Base-by-base conservation (phyloP, 192 early-diverging fungal genomes). In the Umbelopsis ramanniana region DNA sequence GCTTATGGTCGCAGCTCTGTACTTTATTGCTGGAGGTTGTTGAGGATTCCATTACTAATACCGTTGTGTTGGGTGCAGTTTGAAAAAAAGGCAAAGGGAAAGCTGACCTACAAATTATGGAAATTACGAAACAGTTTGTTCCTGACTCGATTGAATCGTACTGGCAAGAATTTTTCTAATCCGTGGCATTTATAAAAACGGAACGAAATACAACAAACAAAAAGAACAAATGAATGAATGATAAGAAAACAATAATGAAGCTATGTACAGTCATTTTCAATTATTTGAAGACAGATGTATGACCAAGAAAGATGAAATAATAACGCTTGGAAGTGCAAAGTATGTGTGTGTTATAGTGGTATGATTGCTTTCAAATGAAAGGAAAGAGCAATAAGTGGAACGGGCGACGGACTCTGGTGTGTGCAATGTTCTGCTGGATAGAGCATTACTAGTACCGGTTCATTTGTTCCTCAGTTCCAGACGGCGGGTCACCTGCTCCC, bases 1-100 rank as follows among this genome's bases (percentile, higher is more conserved):
- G 85, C 69, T 83, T 76, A 46, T 85, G 81, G 72, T 90, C 85
- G 77, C 88, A 89, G 17, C 73, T 46, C 19, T 48, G 54, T 19
- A 54, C 67, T 45, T 75, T 70, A 50, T 75, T 68, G n/a, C 47
- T 29, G 26, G 63, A 15, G 5, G 37, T 15, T 43, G 15, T 35
- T 11, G 57, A 15, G 17, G 57, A 33, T 19, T 63, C 57, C 57
- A 63, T 63, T 2, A 26, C 35, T 37, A 37, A 63, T 63, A 14
- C 4, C 2, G 11, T 63, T 35, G 57, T 37, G 14, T 63, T 37
- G 40, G 29, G 29, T 29, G 29, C 29, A 29, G 29, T 29, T 43
- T 43, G 6, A 43, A 43, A 37, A 37, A 17, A 63, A 4, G 4
- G 26, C 29, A 29, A 29, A 1, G 29, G 29, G 29, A 29, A 29